phyloP scores from a whole-genome alignment of 1,284 basidiomycete genomes.

The Ganoderma leucocontextum region DNA sequence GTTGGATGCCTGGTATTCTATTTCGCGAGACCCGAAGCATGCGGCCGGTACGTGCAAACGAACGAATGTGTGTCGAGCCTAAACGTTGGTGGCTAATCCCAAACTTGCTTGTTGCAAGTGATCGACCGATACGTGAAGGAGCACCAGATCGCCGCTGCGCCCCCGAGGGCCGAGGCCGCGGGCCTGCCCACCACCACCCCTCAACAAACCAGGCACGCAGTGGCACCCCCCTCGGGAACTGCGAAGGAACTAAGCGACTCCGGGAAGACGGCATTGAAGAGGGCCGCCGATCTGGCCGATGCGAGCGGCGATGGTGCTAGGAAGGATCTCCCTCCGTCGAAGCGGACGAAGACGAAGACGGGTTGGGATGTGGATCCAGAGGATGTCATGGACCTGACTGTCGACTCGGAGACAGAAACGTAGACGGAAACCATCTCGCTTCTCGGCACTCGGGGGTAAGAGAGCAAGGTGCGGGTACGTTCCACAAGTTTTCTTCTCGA shows the following conservation, averaged over 20 bases:
- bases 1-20: background rate
- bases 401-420: background rate
- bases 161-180: background rate
- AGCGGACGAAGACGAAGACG: background rate
- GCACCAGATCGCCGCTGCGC: background rate
- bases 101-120: background rate
- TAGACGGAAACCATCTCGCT: background rate
- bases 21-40: background rate
- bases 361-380: background rate
- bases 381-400: background rate
- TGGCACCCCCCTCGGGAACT: background rate
- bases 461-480: too few species aligned
- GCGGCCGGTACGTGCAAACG: background rate
- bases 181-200: background rate
- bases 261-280: background rate
- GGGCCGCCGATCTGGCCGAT: background rate
- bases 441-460: too few species aligned
- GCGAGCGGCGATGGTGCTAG: background rate
- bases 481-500: too few species aligned
- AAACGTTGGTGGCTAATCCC: background rate
- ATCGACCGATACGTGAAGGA: constrained; percentile 1
- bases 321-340: background rate
- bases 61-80: background rate
- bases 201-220: background rate
- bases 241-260: background rate